Conservation (phyloP, 495 filamentous ascomycete species). For the Acidomyces sp. region DNA sequence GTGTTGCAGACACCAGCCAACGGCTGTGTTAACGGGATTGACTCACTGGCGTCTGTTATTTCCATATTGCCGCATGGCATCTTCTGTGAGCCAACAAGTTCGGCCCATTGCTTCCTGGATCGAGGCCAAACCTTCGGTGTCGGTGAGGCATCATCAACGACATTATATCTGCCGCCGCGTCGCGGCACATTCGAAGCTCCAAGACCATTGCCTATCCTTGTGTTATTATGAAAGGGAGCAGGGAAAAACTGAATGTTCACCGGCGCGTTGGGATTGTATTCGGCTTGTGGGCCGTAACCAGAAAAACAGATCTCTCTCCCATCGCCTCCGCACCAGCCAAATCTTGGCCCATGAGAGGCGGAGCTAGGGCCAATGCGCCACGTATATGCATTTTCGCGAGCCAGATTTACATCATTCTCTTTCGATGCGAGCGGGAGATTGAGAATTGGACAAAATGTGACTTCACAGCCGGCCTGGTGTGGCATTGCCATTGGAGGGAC, state of each 20-base stretch:
- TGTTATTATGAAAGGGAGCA: neutral
- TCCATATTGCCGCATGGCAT: constrained; percentile 10
- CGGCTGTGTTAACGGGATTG: neutral
- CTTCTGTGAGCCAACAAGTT: constrained; percentile 1
- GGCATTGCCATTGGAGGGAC: no score
- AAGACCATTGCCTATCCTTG: neutral
- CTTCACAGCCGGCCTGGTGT: no score
- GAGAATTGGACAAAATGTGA: no score
- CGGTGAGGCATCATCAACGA: neutral
- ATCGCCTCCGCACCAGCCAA: constrained; percentile 18
- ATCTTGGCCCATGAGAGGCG: neutral
- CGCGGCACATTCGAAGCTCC: neutral
- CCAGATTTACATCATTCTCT: no score
- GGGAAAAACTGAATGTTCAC: constrained; percentile 8
- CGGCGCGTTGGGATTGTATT: constrained; percentile 8
- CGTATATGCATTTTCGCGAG: no score
- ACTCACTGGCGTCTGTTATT: constrained; percentile 1
- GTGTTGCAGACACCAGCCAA: constrained; percentile 1
- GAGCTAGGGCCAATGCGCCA: constrained; percentile 10
- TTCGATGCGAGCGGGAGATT: no score
- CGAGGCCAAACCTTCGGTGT: constrained; percentile 7
- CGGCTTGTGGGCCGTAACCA: constrained; percentile 16
- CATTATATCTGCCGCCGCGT: neutral
- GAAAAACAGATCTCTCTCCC: constrained; percentile 18
- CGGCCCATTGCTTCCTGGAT: constrained; percentile 10